Conservation (phyloP, 1,284 basidiomycete genomes). For the Rhodotorula sp. region DNA sequence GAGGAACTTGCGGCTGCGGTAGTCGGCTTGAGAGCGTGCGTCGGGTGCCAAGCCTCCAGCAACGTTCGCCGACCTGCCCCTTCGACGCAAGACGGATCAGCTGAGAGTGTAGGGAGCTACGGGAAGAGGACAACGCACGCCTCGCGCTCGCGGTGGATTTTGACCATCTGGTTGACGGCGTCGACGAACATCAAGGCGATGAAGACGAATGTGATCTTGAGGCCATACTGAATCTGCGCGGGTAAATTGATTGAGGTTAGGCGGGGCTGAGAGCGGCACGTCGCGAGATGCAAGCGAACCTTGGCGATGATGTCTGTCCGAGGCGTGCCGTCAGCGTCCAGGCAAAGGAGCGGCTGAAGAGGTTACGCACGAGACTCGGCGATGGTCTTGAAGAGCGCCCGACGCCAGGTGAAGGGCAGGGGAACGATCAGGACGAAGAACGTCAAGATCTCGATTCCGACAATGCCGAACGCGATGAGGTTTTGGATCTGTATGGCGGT, state of each 20-base stretch:
- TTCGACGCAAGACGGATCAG: accelerated
- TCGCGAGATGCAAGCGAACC: slow-evolving; percentile 24
- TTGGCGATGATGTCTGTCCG: slow-evolving; percentile 44
- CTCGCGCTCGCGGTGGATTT: slow-evolving; percentile 39
- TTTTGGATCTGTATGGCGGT: slow-evolving; percentile 15
- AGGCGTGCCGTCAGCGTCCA: background rate
- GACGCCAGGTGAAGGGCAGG: slow-evolving; percentile 49
- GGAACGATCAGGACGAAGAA: slow-evolving; percentile 43
- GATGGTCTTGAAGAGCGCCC: slow-evolving; percentile 50
- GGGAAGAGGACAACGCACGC: slow-evolving; percentile 4
- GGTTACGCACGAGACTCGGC: slow-evolving; percentile 42
- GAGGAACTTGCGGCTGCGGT: slow-evolving; percentile 46
- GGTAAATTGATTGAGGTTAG: too few relatives aligned
- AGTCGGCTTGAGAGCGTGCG: slow-evolving; percentile 45
- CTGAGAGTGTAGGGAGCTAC: too few relatives aligned
- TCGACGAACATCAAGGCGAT: slow-evolving; percentile 38
- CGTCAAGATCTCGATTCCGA: slow-evolving; percentile 24
- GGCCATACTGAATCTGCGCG: slow-evolving; percentile 44
- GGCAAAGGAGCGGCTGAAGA: too few relatives aligned
- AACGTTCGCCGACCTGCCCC: background rate
- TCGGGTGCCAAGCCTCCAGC: slow-evolving; percentile 28
- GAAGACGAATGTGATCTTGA: slow-evolving; percentile 44
- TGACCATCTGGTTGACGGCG: slow-evolving; percentile 40
- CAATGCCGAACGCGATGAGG: slow-evolving; percentile 30
- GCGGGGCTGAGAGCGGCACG: background rate